These are phyloP conservation scores for Podila epigama DNA, from an alignment of 192 early-diverging fungal species.

Conservation along the genomic window DNA sequence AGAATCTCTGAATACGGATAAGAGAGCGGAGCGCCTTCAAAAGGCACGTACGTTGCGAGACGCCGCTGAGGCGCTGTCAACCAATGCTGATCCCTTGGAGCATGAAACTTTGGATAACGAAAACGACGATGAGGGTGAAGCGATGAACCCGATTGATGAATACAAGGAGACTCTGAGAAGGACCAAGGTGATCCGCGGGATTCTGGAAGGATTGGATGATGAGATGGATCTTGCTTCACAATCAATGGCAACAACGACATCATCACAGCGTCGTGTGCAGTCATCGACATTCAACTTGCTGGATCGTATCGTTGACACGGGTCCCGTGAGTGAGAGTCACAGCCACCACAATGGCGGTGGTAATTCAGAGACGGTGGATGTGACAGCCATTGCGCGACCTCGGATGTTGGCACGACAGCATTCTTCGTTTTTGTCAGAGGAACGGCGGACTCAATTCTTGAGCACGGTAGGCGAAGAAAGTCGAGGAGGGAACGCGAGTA, in stretches of 20 bases:
- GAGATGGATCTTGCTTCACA: not conserved
- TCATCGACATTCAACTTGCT: not conserved
- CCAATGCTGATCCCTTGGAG: not conserved
- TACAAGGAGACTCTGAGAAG: constrained; percentile 22
- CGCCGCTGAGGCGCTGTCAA: not conserved
- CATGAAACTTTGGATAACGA: not conserved
- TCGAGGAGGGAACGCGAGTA: not conserved
- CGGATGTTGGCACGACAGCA: constrained; percentile 13
- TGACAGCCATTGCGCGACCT: constrained; percentile 12
- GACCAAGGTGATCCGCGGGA: constrained; percentile 25
- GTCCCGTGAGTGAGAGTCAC: not conserved
- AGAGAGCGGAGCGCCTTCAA: constrained; percentile 12
- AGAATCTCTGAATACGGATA: constrained; percentile 25
- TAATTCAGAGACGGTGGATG: not conserved
- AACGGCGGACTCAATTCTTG: constrained; percentile 20
- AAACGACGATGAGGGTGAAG: not conserved
- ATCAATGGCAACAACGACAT: not conserved
- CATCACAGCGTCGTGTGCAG: not conserved
- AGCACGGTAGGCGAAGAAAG: constrained; percentile 36
- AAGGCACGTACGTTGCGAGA: constrained; percentile 1
- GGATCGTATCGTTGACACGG: constrained; percentile 8
- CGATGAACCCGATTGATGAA: constrained; percentile 14
- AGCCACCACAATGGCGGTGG: not conserved
- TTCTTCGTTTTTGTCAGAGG: constrained; percentile 35
- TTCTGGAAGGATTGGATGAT: constrained; percentile 29